Evolutionary conservation across 2,329 filamentous ascomycete genomes (phyloP).

Genomic region (Paecilomyces formosus): DNA sequence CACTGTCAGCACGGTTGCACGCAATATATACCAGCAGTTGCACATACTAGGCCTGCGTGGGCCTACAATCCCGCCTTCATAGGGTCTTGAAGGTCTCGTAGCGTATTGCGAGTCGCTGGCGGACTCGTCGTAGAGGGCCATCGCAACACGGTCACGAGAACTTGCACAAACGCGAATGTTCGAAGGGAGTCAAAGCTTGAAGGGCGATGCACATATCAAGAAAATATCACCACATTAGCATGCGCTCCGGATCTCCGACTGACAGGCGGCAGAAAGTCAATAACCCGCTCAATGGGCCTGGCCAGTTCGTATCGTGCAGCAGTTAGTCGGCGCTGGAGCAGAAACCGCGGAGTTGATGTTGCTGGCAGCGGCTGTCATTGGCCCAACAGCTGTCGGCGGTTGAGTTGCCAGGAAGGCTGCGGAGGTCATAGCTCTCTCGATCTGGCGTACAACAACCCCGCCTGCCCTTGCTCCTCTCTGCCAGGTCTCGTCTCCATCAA

Average conservation of each 20-base stretch:
- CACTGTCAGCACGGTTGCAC: neutral
- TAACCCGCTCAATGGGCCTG: neutral
- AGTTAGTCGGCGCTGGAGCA: neutral
- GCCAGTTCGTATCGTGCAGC: neutral
- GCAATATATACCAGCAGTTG: neutral
- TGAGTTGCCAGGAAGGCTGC: conserved; percentile 3
- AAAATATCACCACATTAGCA: neutral
- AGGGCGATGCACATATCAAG: neutral
- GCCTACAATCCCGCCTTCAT: conserved; percentile 26
- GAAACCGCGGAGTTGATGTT: conserved; percentile 5
- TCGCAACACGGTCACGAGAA: conserved; percentile 11
- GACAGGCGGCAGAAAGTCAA: neutral
- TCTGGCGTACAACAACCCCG: neutral
- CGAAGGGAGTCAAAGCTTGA: neutral
- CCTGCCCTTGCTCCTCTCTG: neutral
- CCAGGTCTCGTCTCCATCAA: neutral
- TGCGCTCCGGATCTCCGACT: neutral
- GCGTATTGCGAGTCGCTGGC: conserved; percentile 24
- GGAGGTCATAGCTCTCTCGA: neutral
- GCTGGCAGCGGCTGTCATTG: conserved; percentile 10
- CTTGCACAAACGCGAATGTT: neutral
- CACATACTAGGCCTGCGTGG: conserved; percentile 35
- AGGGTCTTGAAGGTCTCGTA: conserved; percentile 23
- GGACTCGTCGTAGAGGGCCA: conserved; percentile 34
- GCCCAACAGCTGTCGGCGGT: conserved; percentile 7